These are phyloP conservation scores for Sanguinoderma infundibulare DNA, from an alignment of 1,284 basidiomycete genomes.

Conservation along the genomic window DNA sequence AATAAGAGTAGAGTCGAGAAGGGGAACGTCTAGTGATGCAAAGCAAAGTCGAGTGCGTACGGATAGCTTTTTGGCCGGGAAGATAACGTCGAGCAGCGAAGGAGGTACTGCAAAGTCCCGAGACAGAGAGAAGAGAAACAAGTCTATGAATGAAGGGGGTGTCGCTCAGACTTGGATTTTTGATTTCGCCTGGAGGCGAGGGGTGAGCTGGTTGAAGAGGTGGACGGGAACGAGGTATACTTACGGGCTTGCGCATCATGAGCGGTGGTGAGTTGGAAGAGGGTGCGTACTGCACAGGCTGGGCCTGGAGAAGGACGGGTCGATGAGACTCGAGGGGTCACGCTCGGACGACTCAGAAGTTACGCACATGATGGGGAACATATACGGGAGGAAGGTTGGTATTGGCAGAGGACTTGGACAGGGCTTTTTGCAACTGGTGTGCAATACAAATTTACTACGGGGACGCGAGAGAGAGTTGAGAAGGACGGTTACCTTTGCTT, in stretches of 20 bases:
- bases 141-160: constrained; percentile 20
- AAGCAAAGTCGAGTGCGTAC: constrained; percentile 30
- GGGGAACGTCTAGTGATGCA: constrained; percentile 33
- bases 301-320: constrained; percentile 9
- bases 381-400: constrained; percentile 24
- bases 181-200: constrained; percentile 30
- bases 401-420: constrained; percentile 33
- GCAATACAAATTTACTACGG: constrained; percentile 21
- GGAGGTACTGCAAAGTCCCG: constrained; percentile 37
- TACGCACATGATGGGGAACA: constrained; percentile 25
- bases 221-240: constrained; percentile 12
- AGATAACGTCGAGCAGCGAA: constrained; percentile 22
- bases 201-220: constrained; percentile 1
- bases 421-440: constrained; percentile 34
- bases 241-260: constrained; percentile 43
- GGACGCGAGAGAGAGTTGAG: not conserved
- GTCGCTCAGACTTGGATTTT: constrained; percentile 31
- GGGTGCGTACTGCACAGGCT: constrained; percentile 29
- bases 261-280: constrained; percentile 34
- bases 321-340: constrained; percentile 10
- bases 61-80: constrained; percentile 29
- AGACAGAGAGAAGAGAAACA: constrained; percentile 13
- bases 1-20: constrained; percentile 26
- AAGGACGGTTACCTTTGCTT: constrained; percentile 61
- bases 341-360: constrained; percentile 6